Evolutionary conservation across 108 stramenopile species (phyloP), one percentile per base, ranked within the genome.

Genomic region (Parietichytrium sp.): DNA sequence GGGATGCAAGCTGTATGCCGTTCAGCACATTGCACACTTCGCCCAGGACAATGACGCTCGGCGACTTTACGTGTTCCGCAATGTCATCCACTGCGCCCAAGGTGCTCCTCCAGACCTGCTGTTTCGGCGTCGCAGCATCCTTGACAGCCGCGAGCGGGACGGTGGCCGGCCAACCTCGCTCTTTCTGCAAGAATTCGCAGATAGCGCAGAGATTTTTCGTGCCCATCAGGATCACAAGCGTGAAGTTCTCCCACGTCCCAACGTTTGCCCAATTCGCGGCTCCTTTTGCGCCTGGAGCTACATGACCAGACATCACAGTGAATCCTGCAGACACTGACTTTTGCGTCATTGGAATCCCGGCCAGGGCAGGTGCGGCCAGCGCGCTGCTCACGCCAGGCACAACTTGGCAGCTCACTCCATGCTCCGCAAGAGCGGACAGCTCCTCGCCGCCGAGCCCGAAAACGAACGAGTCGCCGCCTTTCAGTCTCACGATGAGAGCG

Each of bases 231-330:
- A 72, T 42, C 4, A 72, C 61, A 20, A 72, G 61, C 61, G 61
- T 72, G 29, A 42, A 33, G 13, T 72, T 42, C 33, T 72, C 38
- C n/a, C n/a, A n/a, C 15, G 38, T 33, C 61, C 38, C 38, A 15
- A 72, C 61, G 61, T 72, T 33, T n/a, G 33, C 61, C 61, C 61
- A 72, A 25, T 72, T 42, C 10, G 61, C 61, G 38, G 61, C 61
- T 16, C 61, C 61, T n/a, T 33, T 33, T 25, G 36, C 61, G 8
- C 61, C 61, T n/a, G 61, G 61, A 0, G 61, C 61, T 25, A 72
- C 61, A 25, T 72, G 61, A 6, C 61, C 61, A 15, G 61, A 45
- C 23, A 72, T 33, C 10, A 72, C 61, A 33, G 42, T 72, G 61
- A 72, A 72, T 12, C 16, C 36, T 8, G 61, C 45, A 42, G 61